Base-by-base conservation (phyloP, 1,284 basidiomycete species). In the Pholiota adiposa region DNA sequence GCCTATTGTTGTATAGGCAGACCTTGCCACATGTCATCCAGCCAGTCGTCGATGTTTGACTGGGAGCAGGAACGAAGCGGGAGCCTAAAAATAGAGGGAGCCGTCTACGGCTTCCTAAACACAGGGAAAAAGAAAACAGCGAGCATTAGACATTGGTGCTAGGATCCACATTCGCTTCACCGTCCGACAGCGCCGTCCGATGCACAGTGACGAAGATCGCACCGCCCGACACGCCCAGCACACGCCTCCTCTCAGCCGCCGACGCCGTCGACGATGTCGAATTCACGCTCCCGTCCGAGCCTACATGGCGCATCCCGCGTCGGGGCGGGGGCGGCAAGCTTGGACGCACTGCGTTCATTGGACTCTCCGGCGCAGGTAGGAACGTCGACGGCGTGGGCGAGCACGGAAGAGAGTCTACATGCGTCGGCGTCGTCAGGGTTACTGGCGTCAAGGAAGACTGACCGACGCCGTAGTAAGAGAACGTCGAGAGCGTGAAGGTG, bases 391-490 rank as follows among this genome's bases (percentile, higher is more conserved):
- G 49, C 33, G 38, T 49, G 11, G 52, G 53, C 18, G 54, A 43
- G 34, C 43, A 33, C 3, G 54, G 43, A 19, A 29, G 29, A 8
- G 38, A 33, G 9, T 18, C 31, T 1, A 31, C 29, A 31, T 31
- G 29, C 29, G 49, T 55, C 14, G 55, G 56, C 18, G 56, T 40
- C 16, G 36, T 50, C n/a, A n/a, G n/a, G n/a, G n/a, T n/a, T n/a
- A n/a, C n/a, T n/a, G n/a, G n/a, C n/a, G n/a, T n/a, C n/a, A n/a
- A n/a, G n/a, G n/a, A n/a, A 12, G 25, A 18, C 9, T 14, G 23
- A n/a, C 19, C n/a, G n/a, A n/a, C n/a, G 11, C 56, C 56, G 33
- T 65, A 64, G 41, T 63, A 57, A 9, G 66, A 62, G 51, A 64
- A 62, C 0, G 64, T 62, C 16, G 48, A 51, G 12, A 56, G 56